Evolutionary conservation across 352 stramenopile species (phyloP).

Genomic region (Phytophthora boehmeriae): DNA sequence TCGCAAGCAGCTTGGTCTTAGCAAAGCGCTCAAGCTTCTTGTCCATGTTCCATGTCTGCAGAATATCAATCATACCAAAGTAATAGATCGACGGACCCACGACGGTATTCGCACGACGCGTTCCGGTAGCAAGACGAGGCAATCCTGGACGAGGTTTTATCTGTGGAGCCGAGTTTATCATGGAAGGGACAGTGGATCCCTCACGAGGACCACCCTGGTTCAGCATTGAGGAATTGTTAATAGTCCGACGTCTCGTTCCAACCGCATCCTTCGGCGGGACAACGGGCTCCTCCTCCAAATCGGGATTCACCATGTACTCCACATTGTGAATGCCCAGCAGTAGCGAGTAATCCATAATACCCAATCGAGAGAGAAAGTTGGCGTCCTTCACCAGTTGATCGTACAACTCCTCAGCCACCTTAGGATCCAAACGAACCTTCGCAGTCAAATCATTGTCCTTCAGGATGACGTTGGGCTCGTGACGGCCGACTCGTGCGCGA

Average conservation of each 20-base stretch:
- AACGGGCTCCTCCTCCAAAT: slow-evolving; percentile 57
- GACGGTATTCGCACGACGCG: slow-evolving; percentile 84
- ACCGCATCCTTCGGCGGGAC: slow-evolving; percentile 36
- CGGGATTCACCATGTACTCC: slow-evolving; percentile 87
- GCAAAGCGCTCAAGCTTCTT: slow-evolving; percentile 91
- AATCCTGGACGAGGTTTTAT: slow-evolving; percentile 46
- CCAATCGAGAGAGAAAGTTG: slow-evolving; percentile 81
- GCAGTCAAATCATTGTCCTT: slow-evolving; percentile 90
- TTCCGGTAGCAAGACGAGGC: slow-evolving; percentile 68
- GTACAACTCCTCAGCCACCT: slow-evolving; percentile 82
- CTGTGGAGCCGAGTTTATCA: slow-evolving; percentile 21
- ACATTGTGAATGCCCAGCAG: slow-evolving; percentile 90
- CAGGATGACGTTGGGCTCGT: slow-evolving; percentile 87
- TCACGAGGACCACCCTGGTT: slow-evolving; percentile 32
- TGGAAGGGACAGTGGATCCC: slow-evolving; percentile 24
- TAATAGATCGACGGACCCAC: slow-evolving; percentile 89
- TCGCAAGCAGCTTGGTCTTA: slow-evolving; percentile 85
- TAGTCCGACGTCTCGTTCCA: slow-evolving; percentile 37
- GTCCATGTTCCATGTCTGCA: slow-evolving; percentile 91
- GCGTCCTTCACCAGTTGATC: slow-evolving; percentile 87
- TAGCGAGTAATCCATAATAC: slow-evolving; percentile 94
- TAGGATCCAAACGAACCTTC: slow-evolving; percentile 77
- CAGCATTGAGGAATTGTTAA: slow-evolving; percentile 45
- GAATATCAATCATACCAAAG: slow-evolving; percentile 89
- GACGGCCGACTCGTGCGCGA: slow-evolving; percentile 71